Conservation (phyloP, 306 rosid species). For the Oemleria cerasiformis region DNA sequence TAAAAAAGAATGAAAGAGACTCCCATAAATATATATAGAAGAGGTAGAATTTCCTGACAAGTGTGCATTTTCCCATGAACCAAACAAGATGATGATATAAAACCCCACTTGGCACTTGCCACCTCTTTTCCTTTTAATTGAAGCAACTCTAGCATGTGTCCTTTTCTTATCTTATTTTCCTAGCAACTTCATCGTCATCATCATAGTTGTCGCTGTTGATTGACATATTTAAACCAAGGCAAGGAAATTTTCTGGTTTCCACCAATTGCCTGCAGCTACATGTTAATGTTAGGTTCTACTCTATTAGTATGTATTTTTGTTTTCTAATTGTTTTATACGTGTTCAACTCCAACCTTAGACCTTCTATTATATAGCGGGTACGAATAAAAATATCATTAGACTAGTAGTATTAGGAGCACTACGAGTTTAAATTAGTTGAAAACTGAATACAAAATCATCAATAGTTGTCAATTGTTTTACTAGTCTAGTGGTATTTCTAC, state of each 20-base stretch:
- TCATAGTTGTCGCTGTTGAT: constrained; percentile 17
- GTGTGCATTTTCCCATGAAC: constrained; percentile 32
- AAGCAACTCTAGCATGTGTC: constrained; percentile 21
- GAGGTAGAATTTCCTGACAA: constrained; percentile 33
- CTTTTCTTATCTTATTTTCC: constrained; percentile 28
- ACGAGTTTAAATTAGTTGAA: too few relatives aligned
- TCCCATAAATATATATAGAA: neutral
- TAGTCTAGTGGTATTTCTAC: too few relatives aligned
- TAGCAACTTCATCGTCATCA: constrained; percentile 21
- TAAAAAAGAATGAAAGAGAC: neutral
- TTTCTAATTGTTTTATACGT: too few relatives aligned
- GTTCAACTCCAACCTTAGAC: too few relatives aligned
- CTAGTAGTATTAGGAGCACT: too few relatives aligned
- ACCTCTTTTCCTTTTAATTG: constrained; percentile 31
- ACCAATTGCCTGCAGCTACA: constrained; percentile 6
- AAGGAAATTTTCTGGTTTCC: neutral
- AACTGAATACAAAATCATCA: too few relatives aligned
- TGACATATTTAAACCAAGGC: constrained; percentile 1
- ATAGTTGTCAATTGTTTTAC: too few relatives aligned
- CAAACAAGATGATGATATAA: neutral
- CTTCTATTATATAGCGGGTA: too few relatives aligned
- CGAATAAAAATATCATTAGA: too few relatives aligned
- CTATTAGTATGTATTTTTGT: too few relatives aligned
- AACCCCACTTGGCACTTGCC: constrained; percentile 22
- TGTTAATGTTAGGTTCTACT: neutral